These are phyloP conservation scores for Kuraishia ogatae DNA, from an alignment of 805 yeast species.

Conservation along the genomic window DNA sequence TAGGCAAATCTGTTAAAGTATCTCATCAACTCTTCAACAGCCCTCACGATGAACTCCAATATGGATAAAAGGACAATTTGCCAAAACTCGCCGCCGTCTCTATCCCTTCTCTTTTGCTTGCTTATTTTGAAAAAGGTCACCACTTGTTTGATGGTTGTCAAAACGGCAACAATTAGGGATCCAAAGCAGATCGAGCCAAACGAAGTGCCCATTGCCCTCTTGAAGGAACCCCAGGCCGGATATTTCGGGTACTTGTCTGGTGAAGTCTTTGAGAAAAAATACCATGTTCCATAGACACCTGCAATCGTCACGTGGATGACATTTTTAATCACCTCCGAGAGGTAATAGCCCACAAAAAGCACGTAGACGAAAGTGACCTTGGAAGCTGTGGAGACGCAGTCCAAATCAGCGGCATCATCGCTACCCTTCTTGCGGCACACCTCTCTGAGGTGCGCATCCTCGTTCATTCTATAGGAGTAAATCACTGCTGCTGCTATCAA, in stretches of 20 bases:
- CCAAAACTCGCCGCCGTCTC: constrained; percentile 11
- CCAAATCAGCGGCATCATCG: background rate
- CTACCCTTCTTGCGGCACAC: background rate
- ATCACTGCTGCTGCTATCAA: constrained; percentile 5
- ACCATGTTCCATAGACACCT: constrained; percentile 82
- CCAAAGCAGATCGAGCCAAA: constrained; percentile 14
- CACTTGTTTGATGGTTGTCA: constrained; percentile 36
- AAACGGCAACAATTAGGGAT: constrained; percentile 60
- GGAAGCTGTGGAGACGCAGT: background rate
- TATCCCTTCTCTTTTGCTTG: constrained; percentile 27
- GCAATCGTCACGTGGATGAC: constrained; percentile 68
- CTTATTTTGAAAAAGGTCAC: constrained; percentile 45
- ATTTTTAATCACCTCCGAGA: constrained; percentile 69
- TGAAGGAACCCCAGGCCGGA: constrained; percentile 68
- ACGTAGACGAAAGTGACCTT: constrained; percentile 40
- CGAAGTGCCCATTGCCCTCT: constrained; percentile 24
- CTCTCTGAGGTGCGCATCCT: background rate
- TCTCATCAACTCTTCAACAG: constrained; percentile 69
- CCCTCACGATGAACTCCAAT: constrained; percentile 23
- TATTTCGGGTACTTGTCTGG: constrained; percentile 60
- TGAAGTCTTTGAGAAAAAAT: constrained; percentile 61
- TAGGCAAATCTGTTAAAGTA: constrained; percentile 90
- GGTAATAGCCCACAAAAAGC: constrained; percentile 74
- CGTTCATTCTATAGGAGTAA: background rate
- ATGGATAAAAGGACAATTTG: constrained; percentile 9